Conservation (phyloP, 306 rosid species). For the Gillenia trifoliata region DNA sequence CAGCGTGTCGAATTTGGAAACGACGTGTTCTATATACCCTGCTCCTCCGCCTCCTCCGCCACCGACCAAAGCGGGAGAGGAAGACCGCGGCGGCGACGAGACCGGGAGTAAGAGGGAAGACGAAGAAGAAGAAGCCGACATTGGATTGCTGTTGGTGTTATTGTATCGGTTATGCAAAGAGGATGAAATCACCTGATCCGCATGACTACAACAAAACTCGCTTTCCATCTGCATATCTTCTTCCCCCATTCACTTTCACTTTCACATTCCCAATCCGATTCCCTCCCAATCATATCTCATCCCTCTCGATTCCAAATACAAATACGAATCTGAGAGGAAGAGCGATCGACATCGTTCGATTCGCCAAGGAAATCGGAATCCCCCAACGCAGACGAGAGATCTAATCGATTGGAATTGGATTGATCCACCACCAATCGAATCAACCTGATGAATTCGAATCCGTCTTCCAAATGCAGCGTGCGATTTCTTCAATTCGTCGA, state of each 20-base stretch:
- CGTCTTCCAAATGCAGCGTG: background rate
- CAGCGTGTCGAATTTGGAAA: constrained; percentile 78
- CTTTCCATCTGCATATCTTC: constrained; percentile 43
- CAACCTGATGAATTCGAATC: background rate
- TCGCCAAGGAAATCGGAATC: background rate
- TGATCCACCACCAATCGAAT: background rate
- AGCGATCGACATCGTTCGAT: background rate
- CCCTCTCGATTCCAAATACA: background rate
- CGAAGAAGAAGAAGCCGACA: constrained; percentile 13
- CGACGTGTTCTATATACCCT: constrained; percentile 54
- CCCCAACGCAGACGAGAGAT: background rate
- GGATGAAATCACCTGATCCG: background rate
- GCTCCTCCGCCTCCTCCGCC: background rate
- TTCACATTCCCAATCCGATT: background rate
- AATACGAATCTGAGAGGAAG: background rate
- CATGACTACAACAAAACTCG: constrained; percentile 19
- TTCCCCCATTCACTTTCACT: background rate
- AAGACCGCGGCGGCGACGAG: background rate
- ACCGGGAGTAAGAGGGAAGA: constrained; percentile 6
- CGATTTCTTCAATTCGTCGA: background rate
- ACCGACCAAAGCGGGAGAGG: background rate
- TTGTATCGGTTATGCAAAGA: background rate
- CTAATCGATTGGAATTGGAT: background rate
- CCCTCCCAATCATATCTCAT: background rate
- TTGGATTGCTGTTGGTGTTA: background rate